These are phyloP conservation scores for Rhodamnia rubescens DNA, from an alignment of 345 rosid species.

Conservation along the genomic window DNA sequence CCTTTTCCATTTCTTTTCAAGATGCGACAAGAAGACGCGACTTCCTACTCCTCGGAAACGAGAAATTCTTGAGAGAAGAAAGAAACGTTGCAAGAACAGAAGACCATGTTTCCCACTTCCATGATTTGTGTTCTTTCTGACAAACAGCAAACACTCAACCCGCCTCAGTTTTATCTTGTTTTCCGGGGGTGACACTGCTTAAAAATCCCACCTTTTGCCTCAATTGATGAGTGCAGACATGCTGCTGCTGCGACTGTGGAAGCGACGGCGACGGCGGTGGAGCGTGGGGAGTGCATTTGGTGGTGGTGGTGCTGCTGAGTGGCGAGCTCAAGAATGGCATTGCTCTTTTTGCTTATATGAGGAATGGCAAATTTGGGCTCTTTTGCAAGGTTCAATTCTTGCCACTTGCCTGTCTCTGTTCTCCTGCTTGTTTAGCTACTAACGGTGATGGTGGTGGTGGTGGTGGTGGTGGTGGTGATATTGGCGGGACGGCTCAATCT, in stretches of 20 bases:
- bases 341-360: neutral
- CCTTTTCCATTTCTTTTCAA: neutral
- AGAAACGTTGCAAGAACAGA: neutral
- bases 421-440: conserved; percentile 1
- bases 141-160: neutral
- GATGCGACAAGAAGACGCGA: neutral
- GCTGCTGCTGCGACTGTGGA: conserved; percentile 3
- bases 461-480: conserved; percentile 17
- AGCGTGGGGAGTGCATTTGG: neutral
- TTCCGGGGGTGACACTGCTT: neutral
- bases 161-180: neutral
- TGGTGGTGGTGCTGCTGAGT: neutral
- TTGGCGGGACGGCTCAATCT: conserved; percentile 51
- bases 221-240: neutral
- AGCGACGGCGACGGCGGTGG: neutral
- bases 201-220: neutral
- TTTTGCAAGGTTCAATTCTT: neutral
- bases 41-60: neutral
- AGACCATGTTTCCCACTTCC: neutral
- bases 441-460: conserved; percentile 1
- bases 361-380: neutral
- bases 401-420: neutral
- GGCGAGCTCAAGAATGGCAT: neutral
- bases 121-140: neutral
- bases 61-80: neutral